A percentile compares a stretch with the other conserved stretches of the same genome.
These are phyloP conservation scores for Mariannaea elegans DNA, from an alignment of 2,329 filamentous ascomycete genomes.

Conservation along the genomic window DNA sequence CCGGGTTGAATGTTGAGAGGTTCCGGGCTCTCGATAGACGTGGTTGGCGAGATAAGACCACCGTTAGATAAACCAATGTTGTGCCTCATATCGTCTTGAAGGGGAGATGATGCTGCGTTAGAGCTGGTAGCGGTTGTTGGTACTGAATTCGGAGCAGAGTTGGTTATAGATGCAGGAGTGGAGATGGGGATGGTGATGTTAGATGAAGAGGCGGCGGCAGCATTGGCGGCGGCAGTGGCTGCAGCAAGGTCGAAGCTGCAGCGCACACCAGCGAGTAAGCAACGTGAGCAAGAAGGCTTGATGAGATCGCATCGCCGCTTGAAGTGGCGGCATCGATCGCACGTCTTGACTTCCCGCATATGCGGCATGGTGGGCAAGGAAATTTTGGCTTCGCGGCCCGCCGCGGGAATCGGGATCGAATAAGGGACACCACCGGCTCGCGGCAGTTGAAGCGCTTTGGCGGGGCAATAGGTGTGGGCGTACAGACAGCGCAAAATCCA, in stretches of 20 bases:
- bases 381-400: conserved; percentile 24
- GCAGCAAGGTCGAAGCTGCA: conserved; percentile 44
- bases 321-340: conserved; percentile 48
- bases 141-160: conserved; percentile 4
- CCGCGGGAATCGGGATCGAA: conserved; percentile 14
- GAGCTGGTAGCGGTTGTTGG: conserved; percentile 8
- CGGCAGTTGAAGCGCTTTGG: conserved; percentile 9
- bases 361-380: conserved; percentile 38
- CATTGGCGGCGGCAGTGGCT: conserved; percentile 22
- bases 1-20: conserved; percentile 20
- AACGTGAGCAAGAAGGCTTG: conserved; percentile 47
- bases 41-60: conserved; percentile 43
- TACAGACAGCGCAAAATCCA: not conserved
- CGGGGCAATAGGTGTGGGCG: not conserved
- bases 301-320: conserved; percentile 48
- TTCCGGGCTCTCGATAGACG: conserved; percentile 42
- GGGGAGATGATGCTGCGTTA: conserved; percentile 25
- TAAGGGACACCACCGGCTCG: not conserved
- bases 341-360: conserved; percentile 48
- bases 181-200: conserved; percentile 26
- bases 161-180: conserved; percentile 5
- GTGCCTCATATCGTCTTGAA: conserved; percentile 21
- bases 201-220: conserved; percentile 25
- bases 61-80: conserved; percentile 22
- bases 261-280: conserved; percentile 44